These are phyloP conservation scores for Cryptosporidium baileyi DNA, from an alignment of 169 alveolate species.

Conservation along the genomic window DNA sequence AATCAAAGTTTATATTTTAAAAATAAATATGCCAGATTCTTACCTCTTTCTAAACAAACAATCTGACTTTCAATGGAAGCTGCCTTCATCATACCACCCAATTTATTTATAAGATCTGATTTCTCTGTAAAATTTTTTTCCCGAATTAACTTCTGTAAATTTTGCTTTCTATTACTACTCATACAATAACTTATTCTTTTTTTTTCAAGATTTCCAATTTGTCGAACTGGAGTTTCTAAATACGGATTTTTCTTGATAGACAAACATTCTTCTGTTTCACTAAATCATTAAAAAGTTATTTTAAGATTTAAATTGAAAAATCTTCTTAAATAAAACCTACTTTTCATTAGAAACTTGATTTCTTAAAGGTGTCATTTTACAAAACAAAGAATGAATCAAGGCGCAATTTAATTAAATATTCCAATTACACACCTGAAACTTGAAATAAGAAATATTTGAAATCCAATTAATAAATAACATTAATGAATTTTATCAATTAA, in stretches of 20 bases:
- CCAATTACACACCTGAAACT: too few relatives aligned
- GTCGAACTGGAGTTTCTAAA: conserved; percentile 1
- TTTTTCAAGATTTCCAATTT: not conserved
- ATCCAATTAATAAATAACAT: too few relatives aligned
- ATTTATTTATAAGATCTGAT: not conserved
- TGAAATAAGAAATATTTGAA: too few relatives aligned
- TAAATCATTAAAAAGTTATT: too few relatives aligned
- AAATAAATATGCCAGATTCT: not conserved
- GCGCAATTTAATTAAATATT: too few relatives aligned
- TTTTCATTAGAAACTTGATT: too few relatives aligned
- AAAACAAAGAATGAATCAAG: too few relatives aligned
- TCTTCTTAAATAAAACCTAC: too few relatives aligned
- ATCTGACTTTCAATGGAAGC: conserved; percentile 54
- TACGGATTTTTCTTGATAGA: not conserved
- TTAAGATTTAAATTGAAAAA: too few relatives aligned
- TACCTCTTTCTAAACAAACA: conserved; percentile 50
- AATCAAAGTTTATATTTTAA: not conserved
- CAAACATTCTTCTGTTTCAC: too few relatives aligned
- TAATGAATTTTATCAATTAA: too few relatives aligned
- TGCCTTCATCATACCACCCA: conserved; percentile 32
- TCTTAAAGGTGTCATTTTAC: too few relatives aligned
- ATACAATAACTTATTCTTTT: conserved; percentile 48
- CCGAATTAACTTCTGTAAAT: not conserved
- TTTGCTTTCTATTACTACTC: not conserved
- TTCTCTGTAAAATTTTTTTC: conserved; percentile 29